Base-by-base conservation (phyloP, 805 yeast genomes). In the Isabelozyma rhagii region DNA sequence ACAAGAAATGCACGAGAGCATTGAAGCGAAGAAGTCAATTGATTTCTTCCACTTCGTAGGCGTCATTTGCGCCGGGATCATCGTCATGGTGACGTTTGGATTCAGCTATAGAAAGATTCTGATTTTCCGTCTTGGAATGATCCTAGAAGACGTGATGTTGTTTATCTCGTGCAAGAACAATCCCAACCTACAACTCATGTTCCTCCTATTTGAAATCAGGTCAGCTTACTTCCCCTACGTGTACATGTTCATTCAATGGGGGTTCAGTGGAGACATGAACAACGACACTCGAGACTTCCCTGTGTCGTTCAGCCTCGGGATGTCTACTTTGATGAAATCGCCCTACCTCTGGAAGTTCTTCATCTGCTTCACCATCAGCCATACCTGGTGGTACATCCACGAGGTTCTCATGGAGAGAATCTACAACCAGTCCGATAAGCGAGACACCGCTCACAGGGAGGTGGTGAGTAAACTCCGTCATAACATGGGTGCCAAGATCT, bases 381-480 rank as follows among this genome's bases (percentile, higher is more conserved):
- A 69, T 49, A 38, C 60, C 28, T 69, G 72, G 72, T 69, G 74
- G 74, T 69, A 56, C 36, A n/a, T 54, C n/a, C 58, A 60, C 14
- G 59, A 56, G 39, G 56, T 53, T 47, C 15, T 52, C 11, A 47
- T 54, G 8, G 54, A 48, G 41, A 49, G 49, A 9, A 21, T 48
- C 3, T 36, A 13, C 43, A 40, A 15, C 25, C 17, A 15, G 17
- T 5, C 43, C 43, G 17, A 21, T 21, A 36, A 21, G 25, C 25
- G 25, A 21, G 25, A 21, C 25, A 21, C 25, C 25, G 25, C 25
- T 21, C 25, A 21, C 6, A 21, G 25, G 5, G 25, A 21, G 25
- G 25, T 21, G 25, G 25, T 21, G 25, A 21, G 25, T 3, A 21
- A 21, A 21, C 25, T 21, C 5, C 25, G 25, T 6, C 25, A 21